Evolutionary conservation across 1,139 yeast species (phyloP), one percentile per base, ranked within the genome.

Genomic region (Lodderomyces pseudojiufengensis): DNA sequence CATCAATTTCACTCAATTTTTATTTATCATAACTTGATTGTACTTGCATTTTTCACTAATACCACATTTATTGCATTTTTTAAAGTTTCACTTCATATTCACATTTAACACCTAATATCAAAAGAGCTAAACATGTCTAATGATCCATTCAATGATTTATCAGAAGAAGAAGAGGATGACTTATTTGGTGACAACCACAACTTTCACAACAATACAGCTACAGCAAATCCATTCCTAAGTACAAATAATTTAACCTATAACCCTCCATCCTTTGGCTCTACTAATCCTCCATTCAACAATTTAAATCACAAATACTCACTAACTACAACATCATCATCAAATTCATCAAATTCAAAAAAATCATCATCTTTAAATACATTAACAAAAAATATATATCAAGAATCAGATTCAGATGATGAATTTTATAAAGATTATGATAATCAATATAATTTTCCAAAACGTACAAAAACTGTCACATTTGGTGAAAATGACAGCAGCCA

Each of bases 381-480:
- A 18, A 25, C 15, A 22, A 8, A 22, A 22, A 29, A 12, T 29
- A 12, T 26, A 22, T 13, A 28, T 18, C 13, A 25, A 22, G 28
- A 45, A 24, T 46, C 53, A 9, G 44, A 55, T 31, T 55, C 50
- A 9, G 41, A 35, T 13, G 35, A 37, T 10, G 31, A 32, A n/a
- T 15, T 23, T 15, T 28, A 24, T 18, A 27, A 15, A 21, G 36
- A 29, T 6, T 25, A 25, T 8, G 11, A 32, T 20, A 24, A 16
- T 26, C 20, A 26, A 9, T 26, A 32, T 18, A 57, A 53, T 31
- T 56, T 24, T 20, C 40, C 41, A 12, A 42, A 33, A 13, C 35
- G 57, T 9, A 41, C 49, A 20, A 64, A 63, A 37, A 51, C 65
- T 0, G 71, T 64, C 9, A 60, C 64, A 2, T 65, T 65, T 11